Evolutionary conservation across 2,329 filamentous ascomycete species (phyloP), one percentile per base, ranked within the genome.

Genomic region (Penicillium verrucosum): DNA sequence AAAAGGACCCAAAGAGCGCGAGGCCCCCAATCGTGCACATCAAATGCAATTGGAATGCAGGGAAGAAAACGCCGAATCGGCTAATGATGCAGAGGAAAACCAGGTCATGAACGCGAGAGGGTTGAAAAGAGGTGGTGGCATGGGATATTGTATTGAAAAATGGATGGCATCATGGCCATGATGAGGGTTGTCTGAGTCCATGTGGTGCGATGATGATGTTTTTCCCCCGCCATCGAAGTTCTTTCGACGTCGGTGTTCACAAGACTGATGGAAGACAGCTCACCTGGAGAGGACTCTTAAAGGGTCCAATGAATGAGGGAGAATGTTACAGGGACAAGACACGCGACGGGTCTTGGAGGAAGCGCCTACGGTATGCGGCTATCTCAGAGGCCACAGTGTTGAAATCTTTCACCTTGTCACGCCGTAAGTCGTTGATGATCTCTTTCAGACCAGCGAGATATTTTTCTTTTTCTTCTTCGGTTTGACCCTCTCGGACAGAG

Each of bases 351-450:
- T 79, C 77, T 67, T 77, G 70, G 37, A 79, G 74, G 63, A 79
- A 79, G 65, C 75, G 75, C 70, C 77, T 77, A 75, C 79, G 78
- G 70, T 81, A 81, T 65, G 73, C 73, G 62, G 76, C 77, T 69
- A 81, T 79, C 62, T 79, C 77, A 54, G 70, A 66, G 50, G 79
- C 79, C 65, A 81, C 77, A 49, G 73, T 75, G 62, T 71, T 74
- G 62, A 81, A 79, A 55, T 81, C 78, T 69, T 78, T 79, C 70
- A 80, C 75, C 67, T 77, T 78, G 62, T 76, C 73, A 64, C 73
- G 73, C 59, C 78, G 77, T 73, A 81, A 74, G 48, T 77, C 75
- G 65, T 78, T 78, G 70, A 81, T 80, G 52, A 78, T 76, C 58
- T 76, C 70, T 60, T 78, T 80, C 56, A 81, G 62, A 23, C 79